These are phyloP conservation scores for Helichrysum umbraculigerum DNA, from an alignment of 129 eudicot genomes.

Conservation along the genomic window DNA sequence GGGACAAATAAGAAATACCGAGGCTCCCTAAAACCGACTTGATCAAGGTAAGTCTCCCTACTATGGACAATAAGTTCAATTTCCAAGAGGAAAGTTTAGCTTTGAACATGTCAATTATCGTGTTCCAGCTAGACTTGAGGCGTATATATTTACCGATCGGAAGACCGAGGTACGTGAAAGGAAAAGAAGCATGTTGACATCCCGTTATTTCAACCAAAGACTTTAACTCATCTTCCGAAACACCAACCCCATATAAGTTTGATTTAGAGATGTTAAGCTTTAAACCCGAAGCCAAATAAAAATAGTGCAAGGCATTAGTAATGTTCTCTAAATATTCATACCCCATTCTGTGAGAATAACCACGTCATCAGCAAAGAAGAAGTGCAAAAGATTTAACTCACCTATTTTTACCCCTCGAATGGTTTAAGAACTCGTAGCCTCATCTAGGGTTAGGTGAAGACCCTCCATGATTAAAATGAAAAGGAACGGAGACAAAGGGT, in stretches of 20 bases:
- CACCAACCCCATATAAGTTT: neutral
- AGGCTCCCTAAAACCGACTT: too few species aligned
- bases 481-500: too few species aligned
- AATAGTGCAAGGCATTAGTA: neutral
- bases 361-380: neutral
- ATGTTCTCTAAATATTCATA: neutral
- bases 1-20: too few species aligned
- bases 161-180: neutral
- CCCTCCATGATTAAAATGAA: too few species aligned
- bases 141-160: neutral
- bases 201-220: neutral
- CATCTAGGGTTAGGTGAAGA: too few species aligned
- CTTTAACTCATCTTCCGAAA: neutral
- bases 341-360: neutral
- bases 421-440: neutral
- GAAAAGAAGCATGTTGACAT: neutral
- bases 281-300: neutral
- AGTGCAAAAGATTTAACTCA: neutral
- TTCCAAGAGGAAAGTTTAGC: too few species aligned
- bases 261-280: neutral
- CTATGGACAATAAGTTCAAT: too few species aligned
- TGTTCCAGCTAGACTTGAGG: neutral
- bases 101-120: too few species aligned
- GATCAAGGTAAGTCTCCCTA: too few species aligned
- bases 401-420: neutral